Evolutionary conservation across 2,329 filamentous ascomycete species (phyloP), one percentile per base, ranked within the genome.

Genomic region (Shiraia sp.): DNA sequence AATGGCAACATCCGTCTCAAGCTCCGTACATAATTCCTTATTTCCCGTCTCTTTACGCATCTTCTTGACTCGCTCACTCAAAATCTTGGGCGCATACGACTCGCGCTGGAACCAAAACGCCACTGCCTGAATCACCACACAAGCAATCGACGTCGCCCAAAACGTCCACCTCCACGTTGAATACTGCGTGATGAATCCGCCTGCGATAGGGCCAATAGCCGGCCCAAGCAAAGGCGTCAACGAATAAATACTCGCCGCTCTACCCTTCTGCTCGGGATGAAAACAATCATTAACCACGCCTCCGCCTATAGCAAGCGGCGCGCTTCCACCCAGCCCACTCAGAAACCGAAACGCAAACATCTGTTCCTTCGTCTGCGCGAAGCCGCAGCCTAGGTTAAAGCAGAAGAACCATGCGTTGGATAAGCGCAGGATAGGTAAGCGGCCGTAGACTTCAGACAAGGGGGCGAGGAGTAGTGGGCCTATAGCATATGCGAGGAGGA

Each of bases 111-210:
- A 77, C 61, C 84, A 79, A 34, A 87, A 64, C 4, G 85, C 85
- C 6, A 78, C 69, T 9, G 77, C 45, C 59, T 87, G 83, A 36
- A 89, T 79, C 10, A 80, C 44, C 1, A 75, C 84, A 42, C 82
- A 81, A 16, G 73, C 73, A 42, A 88, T 84, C 1, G 81, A 80
- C 1, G 83, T 86, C 0, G 81, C 75, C 69, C 79, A 87, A 70
- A 89, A 90, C 6, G 82, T 79, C 86, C 86, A 90, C 27, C 85
- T 77, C 87, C 87, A 90, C 1, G 78, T 82, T 6, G 77, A 80
- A 47, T 79, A 72, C 54, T 85, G 70, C 0, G 82, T 75, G 16
- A 88, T 82, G 59, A 83, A 87, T 0, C 81, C 83, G 8, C 83
- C 84, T 0, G 78, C 77, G 2, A 88, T 80, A 0, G 85, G 85